Evolutionary conservation across 441 rosid genomes (phyloP).

Genomic region (Adansonia madagascariensis): DNA sequence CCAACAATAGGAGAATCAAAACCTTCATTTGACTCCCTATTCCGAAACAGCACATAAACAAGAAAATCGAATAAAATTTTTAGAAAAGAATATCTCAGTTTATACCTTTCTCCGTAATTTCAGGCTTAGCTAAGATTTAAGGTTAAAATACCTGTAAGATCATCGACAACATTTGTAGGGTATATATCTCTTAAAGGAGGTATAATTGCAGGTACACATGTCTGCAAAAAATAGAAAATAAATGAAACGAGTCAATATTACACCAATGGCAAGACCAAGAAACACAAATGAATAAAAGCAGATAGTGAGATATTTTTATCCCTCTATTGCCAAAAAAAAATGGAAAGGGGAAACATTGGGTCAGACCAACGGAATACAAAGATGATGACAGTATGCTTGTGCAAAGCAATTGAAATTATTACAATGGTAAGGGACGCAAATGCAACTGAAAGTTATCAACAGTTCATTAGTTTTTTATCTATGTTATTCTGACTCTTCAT

Average conservation of each 20-base stretch:
- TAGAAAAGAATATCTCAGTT: neutral
- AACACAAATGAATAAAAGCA: neutral
- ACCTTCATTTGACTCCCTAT: neutral
- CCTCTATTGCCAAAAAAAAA: neutral
- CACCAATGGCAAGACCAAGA: neutral
- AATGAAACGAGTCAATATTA: neutral
- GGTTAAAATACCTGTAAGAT: conserved; percentile 63
- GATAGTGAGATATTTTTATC: neutral
- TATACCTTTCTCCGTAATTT: too few relatives aligned
- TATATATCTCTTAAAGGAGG: conserved; percentile 83
- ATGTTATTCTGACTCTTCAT: too few relatives aligned
- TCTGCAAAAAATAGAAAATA: conserved; percentile 49
- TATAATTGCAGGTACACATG: conserved; percentile 84
- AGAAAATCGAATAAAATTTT: neutral
- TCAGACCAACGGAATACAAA: neutral
- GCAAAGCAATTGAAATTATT: neutral
- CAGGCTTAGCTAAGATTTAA: neutral
- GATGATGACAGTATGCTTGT: neutral
- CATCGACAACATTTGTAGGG: conserved; percentile 65
- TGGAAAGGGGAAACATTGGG: neutral
- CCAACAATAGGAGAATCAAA: neutral
- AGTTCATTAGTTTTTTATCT: neutral
- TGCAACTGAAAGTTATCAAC: neutral
- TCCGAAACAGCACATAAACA: neutral
- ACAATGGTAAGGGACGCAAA: neutral